These are phyloP conservation scores for Knufia fluminis DNA, from an alignment of 2,329 filamentous ascomycete species.

Conservation along the genomic window DNA sequence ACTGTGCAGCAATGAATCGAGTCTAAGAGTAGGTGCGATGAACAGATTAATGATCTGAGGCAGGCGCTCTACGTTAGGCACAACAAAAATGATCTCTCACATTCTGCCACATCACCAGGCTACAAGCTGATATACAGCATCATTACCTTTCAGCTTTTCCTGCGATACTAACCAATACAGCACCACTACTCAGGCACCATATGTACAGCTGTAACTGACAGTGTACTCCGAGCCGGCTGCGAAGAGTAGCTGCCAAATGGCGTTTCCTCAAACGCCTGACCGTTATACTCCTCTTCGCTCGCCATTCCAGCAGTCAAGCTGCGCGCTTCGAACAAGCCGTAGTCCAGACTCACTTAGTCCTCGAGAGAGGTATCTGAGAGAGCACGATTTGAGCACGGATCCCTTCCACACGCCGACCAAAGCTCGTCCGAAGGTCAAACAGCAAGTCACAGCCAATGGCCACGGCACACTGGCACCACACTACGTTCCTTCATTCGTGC, in stretches of 20 bases:
- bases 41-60: not conserved
- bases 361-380: slow-evolving; percentile 39
- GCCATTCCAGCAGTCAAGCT: not conserved
- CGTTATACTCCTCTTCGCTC: slow-evolving; percentile 2
- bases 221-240: not conserved
- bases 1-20: not conserved
- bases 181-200: not conserved
- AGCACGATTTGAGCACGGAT: slow-evolving; percentile 38
- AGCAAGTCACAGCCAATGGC: slow-evolving; percentile 12
- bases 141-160: slow-evolving; percentile 2
- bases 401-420: slow-evolving; percentile 43
- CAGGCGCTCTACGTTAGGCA: not conserved
- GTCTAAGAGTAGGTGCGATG: not conserved
- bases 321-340: not conserved
- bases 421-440: slow-evolving; percentile 17
- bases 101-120: not conserved
- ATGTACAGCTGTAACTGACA: not conserved
- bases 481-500: slow-evolving; percentile 23
- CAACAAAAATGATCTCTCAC: not conserved
- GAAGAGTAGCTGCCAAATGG: not conserved
- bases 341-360: slow-evolving; percentile 15
- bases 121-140: slow-evolving; percentile 1
- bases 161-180: not conserved
- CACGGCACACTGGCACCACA: slow-evolving; percentile 16
- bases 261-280: not conserved